Evolutionary conservation across 148 eudicot species (phyloP).

Genomic region (Selenicereus undatus): DNA sequence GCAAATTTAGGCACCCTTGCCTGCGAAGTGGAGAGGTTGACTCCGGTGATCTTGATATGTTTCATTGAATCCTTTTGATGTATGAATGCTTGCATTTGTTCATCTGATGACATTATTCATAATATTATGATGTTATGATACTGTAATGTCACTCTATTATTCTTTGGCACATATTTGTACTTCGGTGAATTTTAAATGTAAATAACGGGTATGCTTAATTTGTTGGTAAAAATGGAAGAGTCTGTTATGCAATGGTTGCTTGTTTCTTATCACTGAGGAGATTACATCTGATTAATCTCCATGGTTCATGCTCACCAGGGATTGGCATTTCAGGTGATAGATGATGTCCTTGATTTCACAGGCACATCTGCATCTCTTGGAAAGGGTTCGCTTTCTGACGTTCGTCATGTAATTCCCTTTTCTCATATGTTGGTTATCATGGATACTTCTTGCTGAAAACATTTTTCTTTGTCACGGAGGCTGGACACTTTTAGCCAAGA

Average conservation of each 20-base stretch:
- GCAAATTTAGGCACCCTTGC: too few species aligned
- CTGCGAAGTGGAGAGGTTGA: too few species aligned
- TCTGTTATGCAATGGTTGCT: not conserved
- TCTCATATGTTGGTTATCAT: not conserved
- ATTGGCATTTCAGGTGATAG: conserved; percentile 85
- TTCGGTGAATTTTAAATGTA: not conserved
- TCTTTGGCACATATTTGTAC: not conserved
- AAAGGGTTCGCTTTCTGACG: conserved; percentile 89
- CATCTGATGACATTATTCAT: not conserved
- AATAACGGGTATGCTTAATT: not conserved
- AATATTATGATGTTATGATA: not conserved
- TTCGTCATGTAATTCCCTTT: conserved; percentile 63
- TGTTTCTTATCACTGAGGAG: not conserved
- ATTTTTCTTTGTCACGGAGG: not conserved
- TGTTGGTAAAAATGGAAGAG: not conserved
- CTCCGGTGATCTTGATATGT: not conserved
- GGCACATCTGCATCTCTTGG: conserved; percentile 93
- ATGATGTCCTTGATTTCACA: conserved; percentile 90
- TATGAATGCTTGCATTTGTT: not conserved
- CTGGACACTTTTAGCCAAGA: not conserved
- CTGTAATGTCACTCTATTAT: not conserved
- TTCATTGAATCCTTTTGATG: not conserved
- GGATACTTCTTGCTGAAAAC: not conserved
- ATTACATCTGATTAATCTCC: conserved; percentile 10
- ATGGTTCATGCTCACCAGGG: conserved; percentile 46